Evolutionary conservation across 257 asterid species (phyloP), one percentile per base, ranked within the genome.

Genomic region (Henckelia pumila): DNA sequence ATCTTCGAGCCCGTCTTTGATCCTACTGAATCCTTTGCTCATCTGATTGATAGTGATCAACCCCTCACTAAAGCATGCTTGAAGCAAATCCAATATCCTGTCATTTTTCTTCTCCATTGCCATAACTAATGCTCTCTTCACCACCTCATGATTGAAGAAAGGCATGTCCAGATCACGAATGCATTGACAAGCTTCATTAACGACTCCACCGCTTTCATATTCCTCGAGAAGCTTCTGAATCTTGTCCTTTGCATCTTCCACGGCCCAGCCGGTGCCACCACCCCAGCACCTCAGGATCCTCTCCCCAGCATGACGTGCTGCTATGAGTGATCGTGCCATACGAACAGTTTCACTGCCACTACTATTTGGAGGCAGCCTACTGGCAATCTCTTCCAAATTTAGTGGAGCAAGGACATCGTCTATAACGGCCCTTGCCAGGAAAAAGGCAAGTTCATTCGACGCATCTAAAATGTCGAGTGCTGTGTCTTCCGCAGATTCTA

Each of bases 91-190:
- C 75, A 94, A 87, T 84, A 94, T 84, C 82, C 95, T 75, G 52
- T 94, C 96, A 21, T 91, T 94, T 67, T 90, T 94, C 97, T 94
- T 91, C 88, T 94, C 99, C 99, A 94, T 94, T 0, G 97, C 97
- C 99, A 94, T 94, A n/a, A 94, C 97, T 69, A 94, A 67, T 14
- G 97, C 96, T 60, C 80, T 94, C 86, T 94, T 94, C 85, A 94
- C 99, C 67, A 94, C 99, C 71, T 94, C 99, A 25, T 94, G 99
- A 47, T 89, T 84, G 82, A 94, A 94, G 70, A 94, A 94, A 4
- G 97, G 93, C 99, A 94, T 91, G 17, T 73, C 89, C 32, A 94
- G 76, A 60, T 94, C 99, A 1, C 97, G 91, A 22, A 94, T 94
- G 78, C 99, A 94, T 22, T 83, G 95, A 78, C 99, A 91, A n/a